phyloP scores from a whole-genome alignment of 352 stramenopile species.

The Peronosclerospora sorghi region DNA sequence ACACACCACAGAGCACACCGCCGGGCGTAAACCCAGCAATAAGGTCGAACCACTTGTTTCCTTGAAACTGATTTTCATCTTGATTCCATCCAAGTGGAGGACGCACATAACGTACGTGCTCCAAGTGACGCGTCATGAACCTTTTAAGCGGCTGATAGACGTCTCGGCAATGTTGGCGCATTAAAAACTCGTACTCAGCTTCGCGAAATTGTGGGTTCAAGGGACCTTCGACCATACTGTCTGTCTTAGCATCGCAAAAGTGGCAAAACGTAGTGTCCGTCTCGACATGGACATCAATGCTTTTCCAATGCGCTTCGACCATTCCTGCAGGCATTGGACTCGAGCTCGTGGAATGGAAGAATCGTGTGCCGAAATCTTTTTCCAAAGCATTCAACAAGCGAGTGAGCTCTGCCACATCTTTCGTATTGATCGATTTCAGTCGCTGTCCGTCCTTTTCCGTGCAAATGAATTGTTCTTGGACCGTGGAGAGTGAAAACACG shows the following conservation, averaged over 20 bases:
- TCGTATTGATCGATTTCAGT: constrained; percentile 8
- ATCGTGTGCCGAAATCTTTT: constrained; percentile 6
- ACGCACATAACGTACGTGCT: constrained; percentile 17
- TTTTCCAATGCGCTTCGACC: constrained; percentile 16
- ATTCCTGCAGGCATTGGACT: constrained; percentile 2
- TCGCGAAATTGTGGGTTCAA: constrained; percentile 17
- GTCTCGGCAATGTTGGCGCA: constrained; percentile 20
- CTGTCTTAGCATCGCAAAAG: constrained; percentile 13
- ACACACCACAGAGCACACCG: constrained; percentile 19
- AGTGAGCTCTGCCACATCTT: constrained; percentile 9
- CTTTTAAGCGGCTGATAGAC: constrained; percentile 19
- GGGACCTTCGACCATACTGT: constrained; percentile 15
- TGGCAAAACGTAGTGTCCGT: constrained; percentile 12
- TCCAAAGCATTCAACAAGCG: constrained; percentile 11
- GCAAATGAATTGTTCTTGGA: background rate
- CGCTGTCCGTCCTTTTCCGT: background rate
- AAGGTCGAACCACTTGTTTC: constrained; percentile 14
- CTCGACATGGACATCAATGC: constrained; percentile 13
- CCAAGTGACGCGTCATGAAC: constrained; percentile 20
- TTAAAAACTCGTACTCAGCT: constrained; percentile 19
- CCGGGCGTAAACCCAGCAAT: constrained; percentile 15
- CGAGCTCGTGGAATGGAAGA: constrained; percentile 4
- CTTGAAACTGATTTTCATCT: constrained; percentile 6
- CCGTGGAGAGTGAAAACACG: constrained; percentile 9
- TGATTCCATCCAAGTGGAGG: constrained; percentile 10